A percentile compares a stretch with the other conserved stretches of the same genome.
Evolutionary conservation across 164 flowering plant species (phyloP).

Genomic region (Houttuynia cordata): DNA sequence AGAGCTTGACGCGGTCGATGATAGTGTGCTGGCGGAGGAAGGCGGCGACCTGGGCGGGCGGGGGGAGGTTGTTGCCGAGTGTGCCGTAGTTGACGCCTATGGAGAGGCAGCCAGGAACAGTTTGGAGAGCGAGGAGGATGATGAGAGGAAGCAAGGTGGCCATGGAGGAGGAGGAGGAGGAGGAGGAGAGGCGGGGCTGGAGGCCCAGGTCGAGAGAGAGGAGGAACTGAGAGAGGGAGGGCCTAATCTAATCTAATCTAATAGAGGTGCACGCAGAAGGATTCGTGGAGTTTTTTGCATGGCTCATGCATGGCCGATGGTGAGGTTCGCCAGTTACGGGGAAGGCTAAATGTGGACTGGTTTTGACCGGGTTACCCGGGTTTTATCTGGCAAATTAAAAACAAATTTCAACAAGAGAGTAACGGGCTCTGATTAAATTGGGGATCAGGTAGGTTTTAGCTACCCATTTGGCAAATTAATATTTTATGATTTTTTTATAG

Average conservation of each 20-base stretch:
- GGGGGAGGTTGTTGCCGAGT: conserved; percentile 69
- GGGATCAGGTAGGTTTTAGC: too few species aligned
- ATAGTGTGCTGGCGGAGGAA: conserved; percentile 50
- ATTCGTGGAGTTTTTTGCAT: too few species aligned
- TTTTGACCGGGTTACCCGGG: too few species aligned
- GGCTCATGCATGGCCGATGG: not conserved
- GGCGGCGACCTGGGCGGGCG: conserved; percentile 62
- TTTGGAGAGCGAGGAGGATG: conserved; percentile 11
- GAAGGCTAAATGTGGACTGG: not conserved
- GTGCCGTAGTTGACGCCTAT: conserved; percentile 96
- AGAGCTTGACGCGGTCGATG: conserved; percentile 65
- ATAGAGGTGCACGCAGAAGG: too few species aligned
- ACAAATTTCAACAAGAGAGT: too few species aligned
- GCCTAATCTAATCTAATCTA: too few species aligned
- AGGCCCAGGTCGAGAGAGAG: not conserved
- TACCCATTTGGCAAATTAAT: too few species aligned
- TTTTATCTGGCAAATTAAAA: too few species aligned
- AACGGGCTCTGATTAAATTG: too few species aligned
- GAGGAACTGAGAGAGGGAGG: too few species aligned
- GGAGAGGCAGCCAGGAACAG: conserved; percentile 17
- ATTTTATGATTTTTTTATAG: too few species aligned
- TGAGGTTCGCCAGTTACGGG: too few species aligned
- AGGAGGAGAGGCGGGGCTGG: not conserved
- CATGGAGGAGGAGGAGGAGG: not conserved
- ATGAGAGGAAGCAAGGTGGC: not conserved